These are phyloP conservation scores for Ramalina peruviana DNA, from an alignment of 495 filamentous ascomycete species.

Conservation along the genomic window DNA sequence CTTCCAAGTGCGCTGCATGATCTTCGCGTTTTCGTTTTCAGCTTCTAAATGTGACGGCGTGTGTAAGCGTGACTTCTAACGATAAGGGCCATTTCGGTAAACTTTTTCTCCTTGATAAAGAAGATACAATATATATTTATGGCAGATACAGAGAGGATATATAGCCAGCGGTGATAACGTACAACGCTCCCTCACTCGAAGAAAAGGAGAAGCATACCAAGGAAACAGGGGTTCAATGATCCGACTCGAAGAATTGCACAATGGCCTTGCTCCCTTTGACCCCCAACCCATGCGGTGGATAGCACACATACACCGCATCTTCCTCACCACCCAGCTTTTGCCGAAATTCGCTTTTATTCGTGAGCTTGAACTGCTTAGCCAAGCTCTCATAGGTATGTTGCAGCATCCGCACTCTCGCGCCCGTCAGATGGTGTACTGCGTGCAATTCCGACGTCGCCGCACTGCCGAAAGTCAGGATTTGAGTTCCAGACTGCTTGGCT, in stretches of 20 bases:
- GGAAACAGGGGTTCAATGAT: slow-evolving; percentile 18
- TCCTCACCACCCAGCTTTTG: slow-evolving; percentile 71
- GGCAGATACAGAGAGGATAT: too few relatives aligned
- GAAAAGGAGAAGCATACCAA: too few relatives aligned
- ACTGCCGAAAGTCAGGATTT: slow-evolving; percentile 64
- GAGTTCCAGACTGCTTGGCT: slow-evolving; percentile 46
- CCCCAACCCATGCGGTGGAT: slow-evolving; percentile 66
- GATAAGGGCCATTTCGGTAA: too few relatives aligned
- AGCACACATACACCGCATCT: slow-evolving; percentile 68
- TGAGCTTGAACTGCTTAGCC: slow-evolving; percentile 61
- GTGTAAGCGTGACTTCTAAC: too few relatives aligned
- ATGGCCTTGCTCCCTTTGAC: slow-evolving; percentile 61
- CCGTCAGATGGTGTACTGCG: slow-evolving; percentile 61
- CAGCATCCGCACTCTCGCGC: slow-evolving; percentile 57
- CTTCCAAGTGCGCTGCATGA: too few relatives aligned
- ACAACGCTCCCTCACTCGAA: too few relatives aligned
- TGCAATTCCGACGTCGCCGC: slow-evolving; percentile 54
- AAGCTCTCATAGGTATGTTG: slow-evolving; percentile 63
- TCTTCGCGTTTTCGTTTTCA: too few relatives aligned
- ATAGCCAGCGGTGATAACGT: too few relatives aligned
- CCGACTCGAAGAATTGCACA: slow-evolving; percentile 73
- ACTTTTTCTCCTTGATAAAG: too few relatives aligned
- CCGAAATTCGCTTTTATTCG: slow-evolving; percentile 73
- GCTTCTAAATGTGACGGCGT: too few relatives aligned
- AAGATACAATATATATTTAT: too few relatives aligned